Evolutionary conservation across 257 asterid genomes (phyloP), one percentile per base, ranked within the genome.

Genomic region (Cruciata laevipes): DNA sequence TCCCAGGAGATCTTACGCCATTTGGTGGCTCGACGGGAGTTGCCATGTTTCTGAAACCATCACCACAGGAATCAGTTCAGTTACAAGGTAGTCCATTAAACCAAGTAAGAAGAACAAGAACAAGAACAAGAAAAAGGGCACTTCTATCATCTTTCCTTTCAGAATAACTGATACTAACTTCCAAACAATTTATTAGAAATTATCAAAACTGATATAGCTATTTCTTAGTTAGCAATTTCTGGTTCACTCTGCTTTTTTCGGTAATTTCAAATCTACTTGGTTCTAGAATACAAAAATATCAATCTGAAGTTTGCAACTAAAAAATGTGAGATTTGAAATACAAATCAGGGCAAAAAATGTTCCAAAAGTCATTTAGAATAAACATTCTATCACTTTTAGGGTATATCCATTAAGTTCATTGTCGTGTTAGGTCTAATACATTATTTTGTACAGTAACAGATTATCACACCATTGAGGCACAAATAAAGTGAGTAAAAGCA

Each of bases 1-100:
- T 73, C 58, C 77, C 77, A 23, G 24, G 68, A 42, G 77, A 67
- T 61, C 68, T 67, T 44, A 61, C 32, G 59, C 77, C 77, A 67
- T 73, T 67, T 49, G 77, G 77, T 60, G 77, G 77, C 69, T 73
- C 77, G 51, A 73, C 77, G 23, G 77, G 77, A 61, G 77, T 73
- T 49, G 77, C 77, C 77, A 73, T 73, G 23, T 25, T 60, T 40
- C 77, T 67, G 58, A 61, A 27, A 59, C 23, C n/a, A 58, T 20
- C 5, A 30, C 44, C 35, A 58, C 20, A 17, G 59, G 35, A 31
- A 69, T 59, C 59, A 69, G 69, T 31, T 25, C 52, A 47, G 57
- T 17, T 66, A 66, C 8, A 14, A 27, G 18, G 27, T 66, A 66
- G 13, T 37, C n/a, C 60, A 47, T 10, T 6, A 25, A 66, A 9